These are phyloP conservation scores for Naegleria gruberi DNA, from an alignment of 208 protist genomes.

Conservation along the genomic window DNA sequence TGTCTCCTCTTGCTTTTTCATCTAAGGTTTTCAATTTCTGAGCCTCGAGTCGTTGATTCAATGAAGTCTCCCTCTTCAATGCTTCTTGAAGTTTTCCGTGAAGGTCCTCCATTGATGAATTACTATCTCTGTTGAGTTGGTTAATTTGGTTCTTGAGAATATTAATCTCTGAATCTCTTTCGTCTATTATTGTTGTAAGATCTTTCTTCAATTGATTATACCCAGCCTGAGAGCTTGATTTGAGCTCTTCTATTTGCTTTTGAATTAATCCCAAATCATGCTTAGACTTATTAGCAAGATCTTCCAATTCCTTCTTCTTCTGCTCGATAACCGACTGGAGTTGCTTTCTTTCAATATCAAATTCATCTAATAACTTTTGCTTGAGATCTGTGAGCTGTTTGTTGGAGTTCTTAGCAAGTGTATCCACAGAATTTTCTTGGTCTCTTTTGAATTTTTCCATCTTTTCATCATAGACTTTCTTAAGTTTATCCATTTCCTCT, in stretches of 20 bases:
- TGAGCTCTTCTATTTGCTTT: slow-evolving; percentile 2
- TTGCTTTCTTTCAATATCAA: background rate
- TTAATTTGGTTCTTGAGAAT: background rate
- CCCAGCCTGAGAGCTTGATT: background rate
- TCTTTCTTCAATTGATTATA: background rate
- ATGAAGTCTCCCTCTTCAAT: background rate
- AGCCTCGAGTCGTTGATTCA: background rate
- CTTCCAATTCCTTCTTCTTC: background rate
- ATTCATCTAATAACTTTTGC: background rate
- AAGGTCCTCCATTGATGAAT: background rate
- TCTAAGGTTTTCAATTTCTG: background rate
- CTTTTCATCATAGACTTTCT: background rate
- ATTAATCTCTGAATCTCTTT: background rate
- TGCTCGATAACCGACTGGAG: background rate
- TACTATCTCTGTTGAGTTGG: background rate
- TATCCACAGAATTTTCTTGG: background rate
- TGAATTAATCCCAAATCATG: background rate
- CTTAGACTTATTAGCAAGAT: background rate
- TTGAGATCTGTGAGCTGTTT: background rate
- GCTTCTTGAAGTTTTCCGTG: background rate
- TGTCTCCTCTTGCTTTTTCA: background rate
- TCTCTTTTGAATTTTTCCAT: background rate
- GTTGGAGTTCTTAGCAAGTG: background rate
- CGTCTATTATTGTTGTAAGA: background rate
- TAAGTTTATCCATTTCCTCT: background rate